Conservation (phyloP, 1,139 yeast species). For the Zygoascus hellenicus region DNA sequence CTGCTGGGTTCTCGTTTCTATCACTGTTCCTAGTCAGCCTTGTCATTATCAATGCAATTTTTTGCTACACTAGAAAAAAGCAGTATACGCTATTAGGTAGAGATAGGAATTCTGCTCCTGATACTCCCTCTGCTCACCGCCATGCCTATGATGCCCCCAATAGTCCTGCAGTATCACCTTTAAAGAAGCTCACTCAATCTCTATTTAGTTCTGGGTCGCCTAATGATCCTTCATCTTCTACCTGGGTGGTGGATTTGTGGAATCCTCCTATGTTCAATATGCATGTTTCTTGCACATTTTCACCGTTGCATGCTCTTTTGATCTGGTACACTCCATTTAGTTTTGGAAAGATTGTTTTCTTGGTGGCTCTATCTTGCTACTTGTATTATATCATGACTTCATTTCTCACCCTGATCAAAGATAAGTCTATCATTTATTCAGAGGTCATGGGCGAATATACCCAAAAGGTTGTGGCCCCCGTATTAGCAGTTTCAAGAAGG, state of each 20-base stretch:
- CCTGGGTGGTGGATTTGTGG: conserved; percentile 57
- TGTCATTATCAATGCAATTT: conserved; percentile 33
- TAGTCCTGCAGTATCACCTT: conserved; percentile 10
- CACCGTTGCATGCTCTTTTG: conserved; percentile 49
- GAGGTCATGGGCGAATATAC: conserved; percentile 64
- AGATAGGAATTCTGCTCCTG: conserved; percentile 36
- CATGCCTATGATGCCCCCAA: conserved; percentile 23
- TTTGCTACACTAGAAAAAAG: conserved; percentile 34
- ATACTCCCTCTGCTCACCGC: conserved; percentile 38
- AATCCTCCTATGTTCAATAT: conserved; percentile 50
- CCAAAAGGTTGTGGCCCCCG: conserved; percentile 59
- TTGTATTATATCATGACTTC: conserved; percentile 40
- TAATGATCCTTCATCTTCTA: conserved; percentile 16
- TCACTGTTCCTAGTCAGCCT: conserved; percentile 14
- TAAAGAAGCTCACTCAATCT: conserved; percentile 7
- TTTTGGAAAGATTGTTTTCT: conserved; percentile 33
- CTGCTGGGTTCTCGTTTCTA: conserved; percentile 13
- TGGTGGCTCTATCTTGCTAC: conserved; percentile 37
- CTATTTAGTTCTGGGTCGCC: conserved; percentile 5
- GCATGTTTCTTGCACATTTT: conserved; percentile 45
- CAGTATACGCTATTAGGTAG: conserved; percentile 40
- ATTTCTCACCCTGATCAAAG: conserved; percentile 48
- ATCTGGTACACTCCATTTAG: conserved; percentile 41
- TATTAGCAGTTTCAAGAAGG: conserved; percentile 46
- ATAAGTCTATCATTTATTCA: conserved; percentile 54